phyloP scores from a whole-genome alignment of 2,329 filamentous ascomycete species.

The Triangularia setosa region DNA sequence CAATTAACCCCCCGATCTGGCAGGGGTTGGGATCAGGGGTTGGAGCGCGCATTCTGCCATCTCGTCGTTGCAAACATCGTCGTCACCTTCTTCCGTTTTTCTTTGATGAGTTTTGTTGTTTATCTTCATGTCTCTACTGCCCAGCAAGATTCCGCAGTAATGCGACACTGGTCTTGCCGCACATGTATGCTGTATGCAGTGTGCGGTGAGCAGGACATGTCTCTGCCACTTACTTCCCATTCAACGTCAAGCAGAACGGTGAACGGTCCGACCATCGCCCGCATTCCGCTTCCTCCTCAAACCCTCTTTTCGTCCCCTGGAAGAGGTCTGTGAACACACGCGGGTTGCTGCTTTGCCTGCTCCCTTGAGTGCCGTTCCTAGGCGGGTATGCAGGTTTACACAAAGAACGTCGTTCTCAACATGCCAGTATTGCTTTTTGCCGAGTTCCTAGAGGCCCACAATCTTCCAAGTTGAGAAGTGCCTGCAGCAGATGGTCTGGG shows the following conservation, averaged over 20 bases:
- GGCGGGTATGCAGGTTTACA: background rate
- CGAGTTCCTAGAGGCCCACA: background rate
- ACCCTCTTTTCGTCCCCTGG: background rate
- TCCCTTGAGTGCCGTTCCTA: background rate
- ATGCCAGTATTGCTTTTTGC: background rate
- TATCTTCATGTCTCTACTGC: background rate
- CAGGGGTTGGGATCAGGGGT: background rate
- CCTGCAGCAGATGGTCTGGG: background rate
- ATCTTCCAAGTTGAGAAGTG: constrained; percentile 3
- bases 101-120: background rate
- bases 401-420: background rate
- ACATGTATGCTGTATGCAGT: background rate
- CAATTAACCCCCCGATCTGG: background rate
- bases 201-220: background rate
- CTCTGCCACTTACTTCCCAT: background rate
- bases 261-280: constrained; percentile 1
- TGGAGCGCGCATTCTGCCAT: background rate
- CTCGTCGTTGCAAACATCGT: background rate
- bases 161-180: background rate
- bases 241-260: background rate
- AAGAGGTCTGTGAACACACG: background rate
- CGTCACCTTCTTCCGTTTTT: background rate
- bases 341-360: background rate
- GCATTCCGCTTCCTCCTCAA: background rate
- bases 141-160: background rate